Base-by-base conservation (phyloP, 23 red algal species). In the Cyanidiococcus yangmingshanensis region DNA sequence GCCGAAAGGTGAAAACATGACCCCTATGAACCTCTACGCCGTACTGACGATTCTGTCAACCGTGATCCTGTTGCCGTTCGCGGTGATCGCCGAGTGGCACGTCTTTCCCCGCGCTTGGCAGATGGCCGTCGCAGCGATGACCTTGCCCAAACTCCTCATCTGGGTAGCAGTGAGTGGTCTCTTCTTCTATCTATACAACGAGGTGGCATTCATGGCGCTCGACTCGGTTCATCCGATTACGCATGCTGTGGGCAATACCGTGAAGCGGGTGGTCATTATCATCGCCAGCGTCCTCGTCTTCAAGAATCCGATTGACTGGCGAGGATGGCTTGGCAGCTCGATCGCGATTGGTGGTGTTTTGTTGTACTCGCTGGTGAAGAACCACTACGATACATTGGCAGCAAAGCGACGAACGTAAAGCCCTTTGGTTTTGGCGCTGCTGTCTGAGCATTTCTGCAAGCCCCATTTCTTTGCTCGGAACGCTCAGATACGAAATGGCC, bases 151-250 rank as follows among this genome's bases (percentile, higher is more conserved):
- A 58, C 58, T 95, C 12, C 54, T 90, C n/a, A 38, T 79, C 2
- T 77, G 68, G 78, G 58, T 95, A 0, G 67, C 79, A 36, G 81
- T 89, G 36, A 71, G 84, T 59, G 82, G 79, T 21, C 68, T 96
- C 32, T 86, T 96, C 50, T 96, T 90, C 58, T 84, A 89, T 16
- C 80, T 96, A 32, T 96, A 96, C 79, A 96, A 96, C 57, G 88
- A 89, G 30, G 83, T 90, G 29, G 89, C 92, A 16, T 96, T 86
- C 50, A 76, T 90, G 79, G 84, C 84, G 27, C 75, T 96, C 3
- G 83, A 84, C 50, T 87, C 87, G 39, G 88, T 89, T 2, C 76
- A 75, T 31, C 87, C 88, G 0, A 84, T 96, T 21, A 90, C 92
- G 24, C 84, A 86, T 38, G 82, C 92, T 17, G 88, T 96, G 30